A percentile compares a stretch with the other conserved stretches of the same genome.
Conservation (phyloP, 2,329 filamentous ascomycete species). For the Stagonosporopsis cucurbitacearum region DNA sequence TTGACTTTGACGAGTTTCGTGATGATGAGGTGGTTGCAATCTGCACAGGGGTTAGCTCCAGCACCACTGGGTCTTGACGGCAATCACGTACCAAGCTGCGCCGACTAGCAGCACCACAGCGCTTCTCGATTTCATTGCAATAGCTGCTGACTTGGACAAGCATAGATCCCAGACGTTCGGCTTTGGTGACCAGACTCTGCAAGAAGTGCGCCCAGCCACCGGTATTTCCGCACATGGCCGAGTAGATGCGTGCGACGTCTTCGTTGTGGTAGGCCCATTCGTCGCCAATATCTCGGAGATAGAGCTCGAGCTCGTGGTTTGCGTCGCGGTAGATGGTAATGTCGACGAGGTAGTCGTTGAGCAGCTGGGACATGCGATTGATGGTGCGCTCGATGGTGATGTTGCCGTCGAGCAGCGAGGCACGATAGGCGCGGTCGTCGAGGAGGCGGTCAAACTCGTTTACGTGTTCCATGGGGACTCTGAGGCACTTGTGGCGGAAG, state of each 20-base stretch:
- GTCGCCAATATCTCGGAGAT: constrained; percentile 71
- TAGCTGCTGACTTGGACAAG: constrained; percentile 77
- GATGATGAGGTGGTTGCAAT: constrained; percentile 49
- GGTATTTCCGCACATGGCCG: constrained; percentile 90
- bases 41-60: constrained; percentile 28
- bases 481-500: constrained; percentile 75
- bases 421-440: constrained; percentile 80
- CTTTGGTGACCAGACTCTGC: constrained; percentile 74
- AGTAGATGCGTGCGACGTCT: constrained; percentile 75
- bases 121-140: constrained; percentile 83
- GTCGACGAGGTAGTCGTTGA: constrained; percentile 81
- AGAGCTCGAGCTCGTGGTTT: constrained; percentile 76
- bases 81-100: constrained; percentile 69
- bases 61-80: background rate
- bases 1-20: constrained; percentile 45
- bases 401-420: constrained; percentile 84
- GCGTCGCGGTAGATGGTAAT: constrained; percentile 78
- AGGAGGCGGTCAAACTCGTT: constrained; percentile 86
- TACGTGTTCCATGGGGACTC: constrained; percentile 82
- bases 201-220: constrained; percentile 89
- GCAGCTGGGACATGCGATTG: constrained; percentile 74
- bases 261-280: constrained; percentile 63
- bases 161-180: constrained; percentile 71
- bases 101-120: constrained; percentile 82
- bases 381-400: constrained; percentile 90